These are phyloP conservation scores for Ensete ventricosum DNA, from an alignment of 176 grass and related monocot species.

Conservation along the genomic window DNA sequence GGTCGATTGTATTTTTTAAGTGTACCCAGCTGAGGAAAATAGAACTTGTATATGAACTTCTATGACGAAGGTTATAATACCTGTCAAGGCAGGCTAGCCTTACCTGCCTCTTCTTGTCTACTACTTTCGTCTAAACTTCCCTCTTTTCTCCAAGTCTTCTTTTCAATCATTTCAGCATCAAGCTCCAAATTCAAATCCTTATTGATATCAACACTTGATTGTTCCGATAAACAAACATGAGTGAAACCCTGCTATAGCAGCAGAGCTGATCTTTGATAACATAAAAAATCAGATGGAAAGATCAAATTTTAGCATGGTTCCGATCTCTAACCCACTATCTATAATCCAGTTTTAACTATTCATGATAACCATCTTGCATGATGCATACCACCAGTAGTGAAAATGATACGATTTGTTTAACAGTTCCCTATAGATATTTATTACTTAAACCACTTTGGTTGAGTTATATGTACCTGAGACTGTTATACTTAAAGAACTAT, in stretches of 20 bases:
- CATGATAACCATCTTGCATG: background rate
- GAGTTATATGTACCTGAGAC: background rate
- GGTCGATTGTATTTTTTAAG: background rate
- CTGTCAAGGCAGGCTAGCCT: background rate
- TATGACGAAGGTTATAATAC: background rate
- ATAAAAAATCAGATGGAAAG: background rate
- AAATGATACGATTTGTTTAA: background rate
- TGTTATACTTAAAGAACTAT: background rate
- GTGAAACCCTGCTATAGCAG: no score
- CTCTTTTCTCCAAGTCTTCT: background rate
- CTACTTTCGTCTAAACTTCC: background rate
- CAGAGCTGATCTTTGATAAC: background rate
- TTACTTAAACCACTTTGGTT: background rate
- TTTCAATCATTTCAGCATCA: no score
- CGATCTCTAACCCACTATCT: background rate
- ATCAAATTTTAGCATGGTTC: background rate
- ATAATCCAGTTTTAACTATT: background rate
- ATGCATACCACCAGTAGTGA: background rate
- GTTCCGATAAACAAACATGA: no score
- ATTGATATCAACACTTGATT: no score
- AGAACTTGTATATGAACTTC: background rate
- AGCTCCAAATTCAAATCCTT: no score
- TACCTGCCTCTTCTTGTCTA: background rate
- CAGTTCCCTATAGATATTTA: background rate
- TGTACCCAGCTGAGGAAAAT: background rate